A percentile compares a stretch with the other conserved stretches of the same genome.
Evolutionary conservation across 139 green algal genomes (phyloP).

Genomic region (Chlamydomonas schloesseri): DNA sequence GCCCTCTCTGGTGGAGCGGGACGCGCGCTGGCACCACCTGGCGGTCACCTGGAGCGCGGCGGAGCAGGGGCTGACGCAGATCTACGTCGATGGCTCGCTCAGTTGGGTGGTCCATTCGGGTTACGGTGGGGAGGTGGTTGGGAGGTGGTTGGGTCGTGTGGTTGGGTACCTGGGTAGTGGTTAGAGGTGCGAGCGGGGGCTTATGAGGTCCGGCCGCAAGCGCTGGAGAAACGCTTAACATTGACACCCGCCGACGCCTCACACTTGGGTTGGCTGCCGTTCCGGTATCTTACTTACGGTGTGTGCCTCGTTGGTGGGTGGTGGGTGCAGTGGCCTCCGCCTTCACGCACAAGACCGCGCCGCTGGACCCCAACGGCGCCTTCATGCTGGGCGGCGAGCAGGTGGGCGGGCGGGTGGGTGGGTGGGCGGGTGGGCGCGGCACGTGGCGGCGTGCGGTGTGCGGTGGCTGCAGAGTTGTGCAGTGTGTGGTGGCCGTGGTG

Average conservation of each 20-base stretch:
- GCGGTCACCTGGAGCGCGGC: constrained; percentile 84
- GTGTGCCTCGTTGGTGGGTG: no score
- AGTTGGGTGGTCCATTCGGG: constrained; percentile 57
- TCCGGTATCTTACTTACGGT: no score
- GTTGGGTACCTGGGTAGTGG: no score
- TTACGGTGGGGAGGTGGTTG: background rate
- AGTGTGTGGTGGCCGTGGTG: no score
- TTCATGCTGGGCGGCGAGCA: constrained; percentile 91
- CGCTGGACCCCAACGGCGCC: constrained; percentile 74
- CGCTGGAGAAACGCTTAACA: no score
- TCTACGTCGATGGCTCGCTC: constrained; percentile 87
- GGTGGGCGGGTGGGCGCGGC: background rate
- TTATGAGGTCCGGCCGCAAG: no score
- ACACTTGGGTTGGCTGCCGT: no score
- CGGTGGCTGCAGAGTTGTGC: background rate
- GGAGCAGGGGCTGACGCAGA: constrained; percentile 75
- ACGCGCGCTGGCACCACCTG: constrained; percentile 87
- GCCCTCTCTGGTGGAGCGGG: constrained; percentile 69
- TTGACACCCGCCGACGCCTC: no score
- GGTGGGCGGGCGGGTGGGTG: constrained; percentile 33
- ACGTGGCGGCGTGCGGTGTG: no score
- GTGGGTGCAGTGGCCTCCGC: constrained; percentile 65
- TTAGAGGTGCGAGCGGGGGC: no score
- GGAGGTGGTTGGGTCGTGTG: background rate
- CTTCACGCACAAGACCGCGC: constrained; percentile 67